Conservation (phyloP, 1,284 basidiomycete species). For the Omphalotus olearius region DNA sequence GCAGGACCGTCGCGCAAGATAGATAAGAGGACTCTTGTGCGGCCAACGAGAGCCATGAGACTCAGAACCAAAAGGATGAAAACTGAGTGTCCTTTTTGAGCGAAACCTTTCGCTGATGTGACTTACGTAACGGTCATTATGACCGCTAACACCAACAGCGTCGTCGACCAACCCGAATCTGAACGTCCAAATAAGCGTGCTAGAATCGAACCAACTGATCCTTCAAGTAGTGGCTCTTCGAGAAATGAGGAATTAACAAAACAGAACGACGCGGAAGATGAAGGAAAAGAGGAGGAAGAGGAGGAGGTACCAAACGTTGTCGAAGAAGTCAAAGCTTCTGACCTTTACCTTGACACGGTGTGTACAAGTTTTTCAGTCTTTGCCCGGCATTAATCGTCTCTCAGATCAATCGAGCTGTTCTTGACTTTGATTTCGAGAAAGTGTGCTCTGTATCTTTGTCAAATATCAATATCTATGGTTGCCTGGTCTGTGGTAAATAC, state of each 20-base stretch:
- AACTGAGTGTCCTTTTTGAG: neutral
- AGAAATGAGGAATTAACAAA: neutral
- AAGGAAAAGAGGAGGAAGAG: constrained; percentile 10
- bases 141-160: constrained; percentile 16
- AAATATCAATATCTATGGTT: constrained; percentile 97
- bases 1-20: neutral
- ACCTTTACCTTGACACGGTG: constrained; percentile 96
- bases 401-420: constrained; percentile 81
- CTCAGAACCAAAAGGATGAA: neutral
- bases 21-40: neutral
- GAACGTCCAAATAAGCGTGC: constrained; percentile 13
- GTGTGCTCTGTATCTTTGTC: constrained; percentile 94
- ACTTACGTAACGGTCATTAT: constrained; percentile 8
- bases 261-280: neutral
- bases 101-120: neutral
- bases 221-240: neutral
- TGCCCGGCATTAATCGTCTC: constrained; percentile 15
- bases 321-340: constrained; percentile 43
- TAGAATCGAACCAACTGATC: neutral
- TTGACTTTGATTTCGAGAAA: constrained; percentile 99
- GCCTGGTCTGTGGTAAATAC: constrained; percentile 97
- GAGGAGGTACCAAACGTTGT: constrained; percentile 8
- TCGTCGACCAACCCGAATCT: neutral
- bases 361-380: constrained; percentile 23
- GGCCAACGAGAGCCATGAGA: constrained; percentile 8